phyloP scores from a whole-genome alignment of 352 stramenopile genomes.

The Globisporangium polare region DNA sequence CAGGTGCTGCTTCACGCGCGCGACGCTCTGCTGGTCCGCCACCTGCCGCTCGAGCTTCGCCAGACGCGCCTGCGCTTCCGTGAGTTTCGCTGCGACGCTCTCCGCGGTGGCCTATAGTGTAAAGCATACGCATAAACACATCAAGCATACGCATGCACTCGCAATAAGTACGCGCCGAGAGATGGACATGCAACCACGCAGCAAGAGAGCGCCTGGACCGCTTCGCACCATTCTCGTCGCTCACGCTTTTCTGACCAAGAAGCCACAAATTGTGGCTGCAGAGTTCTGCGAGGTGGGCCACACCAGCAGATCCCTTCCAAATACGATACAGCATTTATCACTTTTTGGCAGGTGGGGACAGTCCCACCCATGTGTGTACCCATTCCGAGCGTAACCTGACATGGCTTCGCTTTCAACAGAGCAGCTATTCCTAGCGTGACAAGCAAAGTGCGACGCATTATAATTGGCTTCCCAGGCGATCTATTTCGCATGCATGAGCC shows the following conservation, averaged over 20 bases:
- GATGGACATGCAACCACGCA: not conserved
- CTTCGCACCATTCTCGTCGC: slow-evolving; percentile 8
- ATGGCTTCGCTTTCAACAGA: slow-evolving; percentile 5
- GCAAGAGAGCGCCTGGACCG: not conserved
- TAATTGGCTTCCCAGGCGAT: not conserved
- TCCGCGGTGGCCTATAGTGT: not conserved
- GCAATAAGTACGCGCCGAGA: not conserved
- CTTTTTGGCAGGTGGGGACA: no score
- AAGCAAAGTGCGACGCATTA: not conserved
- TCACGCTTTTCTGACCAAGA: not conserved
- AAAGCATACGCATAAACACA: not conserved
- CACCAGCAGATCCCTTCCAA: not conserved
- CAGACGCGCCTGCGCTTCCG: slow-evolving; percentile 11
- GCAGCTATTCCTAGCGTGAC: not conserved
- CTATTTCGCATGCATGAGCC: not conserved
- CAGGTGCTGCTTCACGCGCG: slow-evolving; percentile 21
- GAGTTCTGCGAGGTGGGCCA: not conserved
- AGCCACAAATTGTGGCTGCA: not conserved
- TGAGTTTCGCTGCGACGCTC: slow-evolving; percentile 7
- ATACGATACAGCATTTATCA: no score
- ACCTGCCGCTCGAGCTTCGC: slow-evolving; percentile 13
- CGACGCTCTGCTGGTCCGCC: slow-evolving; percentile 11
- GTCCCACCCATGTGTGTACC: no score
- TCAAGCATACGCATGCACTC: not conserved
- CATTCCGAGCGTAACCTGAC: not conserved